Conservation (phyloP, 192 early-diverging fungal genomes). For the Podila horticola region DNA sequence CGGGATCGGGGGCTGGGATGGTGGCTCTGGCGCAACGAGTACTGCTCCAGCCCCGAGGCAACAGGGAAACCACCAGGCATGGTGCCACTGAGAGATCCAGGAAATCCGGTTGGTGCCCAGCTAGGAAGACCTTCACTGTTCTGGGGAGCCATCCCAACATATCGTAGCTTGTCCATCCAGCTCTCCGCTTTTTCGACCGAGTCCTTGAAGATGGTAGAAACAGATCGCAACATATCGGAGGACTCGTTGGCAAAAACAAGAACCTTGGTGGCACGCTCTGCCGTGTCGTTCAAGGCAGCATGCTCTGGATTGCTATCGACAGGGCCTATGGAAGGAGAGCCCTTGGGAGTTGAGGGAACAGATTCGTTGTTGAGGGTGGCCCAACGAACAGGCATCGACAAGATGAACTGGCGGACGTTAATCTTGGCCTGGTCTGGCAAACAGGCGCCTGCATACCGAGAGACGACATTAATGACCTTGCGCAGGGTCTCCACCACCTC, state of each 20-base stretch:
- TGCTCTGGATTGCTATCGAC: constrained; percentile 34
- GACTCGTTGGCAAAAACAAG: constrained; percentile 77
- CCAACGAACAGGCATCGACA: constrained; percentile 85
- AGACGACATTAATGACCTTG: constrained; percentile 88
- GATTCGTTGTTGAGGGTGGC: constrained; percentile 59
- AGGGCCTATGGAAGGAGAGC: constrained; percentile 52
- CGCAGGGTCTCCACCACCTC: constrained; percentile 88
- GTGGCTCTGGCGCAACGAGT: constrained; percentile 41
- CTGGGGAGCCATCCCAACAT: constrained; percentile 49
- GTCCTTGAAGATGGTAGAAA: constrained; percentile 73
- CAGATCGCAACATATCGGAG: constrained; percentile 70
- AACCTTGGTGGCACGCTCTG: constrained; percentile 71
- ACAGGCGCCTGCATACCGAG: constrained; percentile 84
- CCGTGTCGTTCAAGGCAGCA: constrained; percentile 38
- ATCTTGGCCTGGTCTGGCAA: constrained; percentile 84
- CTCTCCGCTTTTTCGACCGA: constrained; percentile 75
- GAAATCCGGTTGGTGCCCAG: constrained; percentile 53
- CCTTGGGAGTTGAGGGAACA: constrained; percentile 50
- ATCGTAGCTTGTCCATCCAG: constrained; percentile 63
- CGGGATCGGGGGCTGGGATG: constrained; percentile 23
- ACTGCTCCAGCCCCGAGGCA: constrained; percentile 37
- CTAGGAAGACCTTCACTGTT: constrained; percentile 45
- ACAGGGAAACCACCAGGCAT: constrained; percentile 50
- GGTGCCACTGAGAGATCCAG: constrained; percentile 15
- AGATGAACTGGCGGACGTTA: constrained; percentile 85